phyloP scores from a whole-genome alignment of 768 basidiomycete genomes.

The Amanita fuliginea region DNA sequence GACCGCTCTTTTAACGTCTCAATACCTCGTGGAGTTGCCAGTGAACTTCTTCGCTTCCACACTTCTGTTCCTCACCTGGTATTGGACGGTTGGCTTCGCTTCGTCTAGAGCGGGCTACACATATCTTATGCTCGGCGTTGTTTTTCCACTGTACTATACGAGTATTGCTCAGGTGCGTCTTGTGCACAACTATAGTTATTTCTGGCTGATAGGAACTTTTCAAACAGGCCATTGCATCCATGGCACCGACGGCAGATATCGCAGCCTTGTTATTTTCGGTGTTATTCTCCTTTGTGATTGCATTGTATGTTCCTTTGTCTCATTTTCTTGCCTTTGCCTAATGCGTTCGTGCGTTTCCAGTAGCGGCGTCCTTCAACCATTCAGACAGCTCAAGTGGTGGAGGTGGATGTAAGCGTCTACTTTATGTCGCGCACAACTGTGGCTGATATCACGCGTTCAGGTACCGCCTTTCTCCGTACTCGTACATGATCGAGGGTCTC shows the following conservation, averaged over 20 bases:
- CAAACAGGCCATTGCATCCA: conserved; percentile 39
- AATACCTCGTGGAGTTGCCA: conserved; percentile 46
- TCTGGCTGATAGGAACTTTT: conserved; percentile 6
- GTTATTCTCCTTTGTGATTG: conserved; percentile 46
- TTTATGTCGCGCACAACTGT: no score
- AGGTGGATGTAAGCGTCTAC: conserved; percentile 39
- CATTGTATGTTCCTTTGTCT: conserved; percentile 27
- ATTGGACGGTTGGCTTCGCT: conserved; percentile 56
- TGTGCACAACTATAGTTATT: conserved; percentile 8
- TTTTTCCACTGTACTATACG: conserved; percentile 52
- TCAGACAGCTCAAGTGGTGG: conserved; percentile 51
- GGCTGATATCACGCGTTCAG: conserved; percentile 5
- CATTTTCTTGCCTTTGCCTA: background rate
- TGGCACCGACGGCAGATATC: conserved; percentile 44
- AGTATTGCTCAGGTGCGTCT: conserved; percentile 37
- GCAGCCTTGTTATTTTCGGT: conserved; percentile 41
- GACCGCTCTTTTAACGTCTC: conserved; percentile 44
- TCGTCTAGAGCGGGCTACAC: conserved; percentile 46
- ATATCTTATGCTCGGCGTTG: conserved; percentile 39
- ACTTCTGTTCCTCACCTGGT: conserved; percentile 58
- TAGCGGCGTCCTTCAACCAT: conserved; percentile 56
- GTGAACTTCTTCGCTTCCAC: conserved; percentile 51
- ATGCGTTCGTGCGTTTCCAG: conserved; percentile 14
- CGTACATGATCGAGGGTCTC: conserved; percentile 41
- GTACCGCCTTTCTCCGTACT: conserved; percentile 37